Evolutionary conservation across 129 eudicot species (phyloP).

Genomic region (Helichrysum umbraculigerum): DNA sequence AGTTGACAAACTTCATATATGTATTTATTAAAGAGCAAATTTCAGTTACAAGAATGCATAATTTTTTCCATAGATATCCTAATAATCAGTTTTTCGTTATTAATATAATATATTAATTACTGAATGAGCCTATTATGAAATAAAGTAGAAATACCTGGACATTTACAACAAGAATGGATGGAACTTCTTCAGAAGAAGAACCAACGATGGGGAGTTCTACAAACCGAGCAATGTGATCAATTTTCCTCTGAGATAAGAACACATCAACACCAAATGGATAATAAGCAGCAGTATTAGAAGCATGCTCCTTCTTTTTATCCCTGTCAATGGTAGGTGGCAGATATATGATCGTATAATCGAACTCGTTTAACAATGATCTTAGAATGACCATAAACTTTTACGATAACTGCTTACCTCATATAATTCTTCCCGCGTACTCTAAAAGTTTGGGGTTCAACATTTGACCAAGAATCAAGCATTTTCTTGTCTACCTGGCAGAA

Average conservation of each 20-base stretch:
- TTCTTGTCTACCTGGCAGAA: constrained; percentile 62
- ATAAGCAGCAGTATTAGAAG: constrained; percentile 69
- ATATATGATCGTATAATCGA: neutral
- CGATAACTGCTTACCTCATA: constrained; percentile 43
- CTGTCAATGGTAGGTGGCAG: constrained; percentile 32
- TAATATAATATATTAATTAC: too few relatives aligned
- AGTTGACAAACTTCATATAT: too few relatives aligned
- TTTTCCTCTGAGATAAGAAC: constrained; percentile 59
- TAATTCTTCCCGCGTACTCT: constrained; percentile 62
- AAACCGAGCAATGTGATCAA: constrained; percentile 70
- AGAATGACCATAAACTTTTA: neutral
- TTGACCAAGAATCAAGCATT: constrained; percentile 68
- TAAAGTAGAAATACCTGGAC: constrained; percentile 54
- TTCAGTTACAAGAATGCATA: too few relatives aligned
- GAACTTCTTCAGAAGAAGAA: constrained; percentile 47
- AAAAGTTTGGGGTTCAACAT: constrained; percentile 63
- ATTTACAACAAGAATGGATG: constrained; percentile 81
- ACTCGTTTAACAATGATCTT: neutral
- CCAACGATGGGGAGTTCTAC: constrained; percentile 63
- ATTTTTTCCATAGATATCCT: too few relatives aligned
- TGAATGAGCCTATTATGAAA: neutral
- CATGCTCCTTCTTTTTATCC: constrained; percentile 76
- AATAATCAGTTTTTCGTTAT: too few relatives aligned
- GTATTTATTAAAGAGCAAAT: too few relatives aligned
- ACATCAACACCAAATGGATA: constrained; percentile 84